These are phyloP conservation scores for Thermochaetoides thermophila DNA, from an alignment of 495 filamentous ascomycete genomes.

Conservation along the genomic window DNA sequence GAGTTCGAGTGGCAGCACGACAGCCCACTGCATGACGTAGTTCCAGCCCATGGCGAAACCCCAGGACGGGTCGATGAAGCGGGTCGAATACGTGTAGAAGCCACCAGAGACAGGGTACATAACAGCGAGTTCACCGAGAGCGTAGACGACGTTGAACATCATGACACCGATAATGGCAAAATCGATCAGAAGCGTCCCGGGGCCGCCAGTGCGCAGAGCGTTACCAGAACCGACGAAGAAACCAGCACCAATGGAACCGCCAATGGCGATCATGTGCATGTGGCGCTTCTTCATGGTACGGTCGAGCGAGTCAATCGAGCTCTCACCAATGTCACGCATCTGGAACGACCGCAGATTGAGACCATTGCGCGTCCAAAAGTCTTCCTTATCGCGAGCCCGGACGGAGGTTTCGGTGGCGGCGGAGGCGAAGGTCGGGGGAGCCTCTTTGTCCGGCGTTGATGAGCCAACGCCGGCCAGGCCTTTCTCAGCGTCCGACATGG, in stretches of 20 bases:
- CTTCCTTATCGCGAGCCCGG: constrained; percentile 11
- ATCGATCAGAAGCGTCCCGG: constrained; percentile 35
- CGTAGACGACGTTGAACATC: constrained; percentile 47
- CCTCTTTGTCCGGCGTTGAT: constrained; percentile 13
- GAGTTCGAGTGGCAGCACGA: constrained; percentile 41
- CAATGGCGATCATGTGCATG: constrained; percentile 65
- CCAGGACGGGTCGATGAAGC: constrained; percentile 63
- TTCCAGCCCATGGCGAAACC: constrained; percentile 85
- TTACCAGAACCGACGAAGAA: constrained; percentile 41
- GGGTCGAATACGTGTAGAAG: constrained; percentile 51
- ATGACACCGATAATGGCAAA: constrained; percentile 41
- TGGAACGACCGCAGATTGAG: constrained; percentile 36
- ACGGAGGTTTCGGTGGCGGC: constrained; percentile 9
- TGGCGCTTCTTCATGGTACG: constrained; percentile 50
- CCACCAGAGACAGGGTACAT: constrained; percentile 52
- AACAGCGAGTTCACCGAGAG: constrained; percentile 59
- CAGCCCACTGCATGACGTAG: constrained; percentile 52
- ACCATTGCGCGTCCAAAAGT: constrained; percentile 37
- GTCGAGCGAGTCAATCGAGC: constrained; percentile 29
- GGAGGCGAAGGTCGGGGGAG: constrained; percentile 13
- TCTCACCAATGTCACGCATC: constrained; percentile 24
- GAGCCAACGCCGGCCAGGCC: constrained; percentile 1
- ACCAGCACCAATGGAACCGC: constrained; percentile 55
- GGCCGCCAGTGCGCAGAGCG: constrained; percentile 31
- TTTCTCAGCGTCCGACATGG: constrained; percentile 21